Percentiles rank a stretch among this genome's conserved stretches.
phyloP scores from a whole-genome alignment of 495 filamentous ascomycete genomes.

The Haplographium delicatum region DNA sequence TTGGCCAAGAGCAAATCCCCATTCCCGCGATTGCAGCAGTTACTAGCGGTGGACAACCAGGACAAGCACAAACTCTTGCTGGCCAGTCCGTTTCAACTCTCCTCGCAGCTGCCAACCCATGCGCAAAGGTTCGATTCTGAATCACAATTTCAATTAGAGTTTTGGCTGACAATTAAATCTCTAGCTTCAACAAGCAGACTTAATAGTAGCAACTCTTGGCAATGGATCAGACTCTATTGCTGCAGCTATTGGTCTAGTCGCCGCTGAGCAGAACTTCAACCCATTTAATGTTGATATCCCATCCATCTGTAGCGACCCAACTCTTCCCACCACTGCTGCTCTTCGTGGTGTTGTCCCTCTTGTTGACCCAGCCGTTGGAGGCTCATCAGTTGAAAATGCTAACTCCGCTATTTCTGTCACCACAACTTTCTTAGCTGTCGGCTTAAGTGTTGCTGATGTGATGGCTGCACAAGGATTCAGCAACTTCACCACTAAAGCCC shows the following conservation, averaged over 20 bases:
- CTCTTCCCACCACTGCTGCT: conserved; percentile 49
- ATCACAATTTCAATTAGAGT: too few relatives aligned
- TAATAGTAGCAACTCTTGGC: conserved; percentile 51
- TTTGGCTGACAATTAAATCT: conserved; percentile 6
- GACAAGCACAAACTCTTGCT: conserved; percentile 23
- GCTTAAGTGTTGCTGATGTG: conserved; percentile 52
- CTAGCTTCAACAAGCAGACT: conserved; percentile 41
- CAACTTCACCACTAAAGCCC: conserved; percentile 42
- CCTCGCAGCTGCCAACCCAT: conserved; percentile 25
- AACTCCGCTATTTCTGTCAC: conserved; percentile 43
- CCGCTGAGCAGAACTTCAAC: conserved; percentile 68
- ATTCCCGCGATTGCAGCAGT: conserved; percentile 18
- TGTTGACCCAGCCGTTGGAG: conserved; percentile 51
- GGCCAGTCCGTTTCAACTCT: conserved; percentile 16
- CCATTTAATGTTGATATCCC: conserved; percentile 50
- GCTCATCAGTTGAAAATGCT: conserved; percentile 47
- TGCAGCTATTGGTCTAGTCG: conserved; percentile 53
- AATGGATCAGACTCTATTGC: conserved; percentile 45
- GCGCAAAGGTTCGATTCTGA: conserved; percentile 23
- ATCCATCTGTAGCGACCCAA: conserved; percentile 50
- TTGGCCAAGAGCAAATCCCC: conserved; percentile 25
- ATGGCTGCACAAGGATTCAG: conserved; percentile 46
- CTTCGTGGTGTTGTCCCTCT: conserved; percentile 57
- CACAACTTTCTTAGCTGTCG: conserved; percentile 47
- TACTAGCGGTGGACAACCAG: conserved; percentile 9